Base-by-base conservation (phyloP, 805 yeast genomes). In the Saccharomycopsis javanensis region DNA sequence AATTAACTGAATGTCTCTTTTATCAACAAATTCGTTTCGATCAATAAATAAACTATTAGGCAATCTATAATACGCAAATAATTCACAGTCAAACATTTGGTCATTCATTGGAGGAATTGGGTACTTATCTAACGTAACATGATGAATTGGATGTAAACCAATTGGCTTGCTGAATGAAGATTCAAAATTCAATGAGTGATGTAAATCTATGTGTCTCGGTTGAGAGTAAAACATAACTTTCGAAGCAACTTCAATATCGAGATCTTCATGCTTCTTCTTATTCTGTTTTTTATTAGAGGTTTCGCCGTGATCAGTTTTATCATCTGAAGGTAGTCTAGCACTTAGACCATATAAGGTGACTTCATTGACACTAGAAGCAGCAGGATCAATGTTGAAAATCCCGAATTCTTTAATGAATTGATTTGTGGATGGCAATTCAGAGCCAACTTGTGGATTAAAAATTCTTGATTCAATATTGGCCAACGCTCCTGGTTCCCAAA, bases 41-140 rank as follows among this genome's bases (percentile, higher is more conserved):
- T 75, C 80, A 16, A 75, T 60, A 58, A 75, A 76, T 20, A 76
- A 56, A 27, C 64, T 61, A 15, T 64, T 63, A 5, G 78, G 77
- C 27, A 76, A 61, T 6, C 71, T 68, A 54, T 73, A 68, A 57
- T 71, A 65, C 8, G 72, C 69, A 55, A 63, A 72, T 8, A 75
- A 67, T 31, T 64, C 62, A 65, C 79, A 75, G 23, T 56, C 56
- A 42, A 60, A 60, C 7, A 60, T 6, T 46, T 58, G 38, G 8
- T 55, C 42, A 48, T 60, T 60, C 61, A 60, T 58, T 18, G 63
- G 63, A 5, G 59, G 61, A 15, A 53, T 25, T 11, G 58, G 30
- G 15, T 57, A 23, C 20, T 51, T 38, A 10, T 50, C 51, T 5
- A 55, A 45, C 13, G 50, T 45, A 34, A 60, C 57, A 8, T 45